These are phyloP conservation scores for Lycium barbarum DNA, from an alignment of 257 asterid species.

Conservation along the genomic window DNA sequence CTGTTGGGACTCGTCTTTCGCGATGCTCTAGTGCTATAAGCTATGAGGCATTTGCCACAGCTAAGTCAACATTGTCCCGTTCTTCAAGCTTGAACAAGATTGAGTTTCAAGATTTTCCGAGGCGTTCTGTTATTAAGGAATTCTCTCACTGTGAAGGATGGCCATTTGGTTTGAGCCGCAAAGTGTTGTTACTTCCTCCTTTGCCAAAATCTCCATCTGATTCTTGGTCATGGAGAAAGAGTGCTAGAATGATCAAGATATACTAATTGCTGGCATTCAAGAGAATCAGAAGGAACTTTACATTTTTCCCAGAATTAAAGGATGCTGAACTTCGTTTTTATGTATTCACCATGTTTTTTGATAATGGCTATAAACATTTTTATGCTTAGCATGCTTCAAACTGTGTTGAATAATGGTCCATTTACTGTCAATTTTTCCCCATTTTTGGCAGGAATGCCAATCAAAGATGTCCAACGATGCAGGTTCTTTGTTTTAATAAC, in stretches of 20 bases:
- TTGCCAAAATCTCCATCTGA: slow-evolving; percentile 81
- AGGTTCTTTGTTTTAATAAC: background rate
- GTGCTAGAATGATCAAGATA: slow-evolving; percentile 38
- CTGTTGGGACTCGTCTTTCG: slow-evolving; percentile 52
- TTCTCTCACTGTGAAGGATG: slow-evolving; percentile 69
- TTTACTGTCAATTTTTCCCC: background rate
- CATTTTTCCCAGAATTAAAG: background rate
- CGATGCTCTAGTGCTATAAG: slow-evolving; percentile 63
- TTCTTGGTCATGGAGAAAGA: slow-evolving; percentile 83
- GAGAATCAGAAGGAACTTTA: background rate
- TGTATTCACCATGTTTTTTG: background rate
- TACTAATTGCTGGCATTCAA: slow-evolving; percentile 30
- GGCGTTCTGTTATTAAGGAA: slow-evolving; percentile 51
- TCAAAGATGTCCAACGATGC: background rate
- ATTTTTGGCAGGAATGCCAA: background rate
- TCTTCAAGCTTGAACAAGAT: slow-evolving; percentile 67
- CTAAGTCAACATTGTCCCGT: slow-evolving; percentile 61
- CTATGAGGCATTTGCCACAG: slow-evolving; percentile 57
- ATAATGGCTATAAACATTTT: background rate
- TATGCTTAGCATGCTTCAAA: background rate
- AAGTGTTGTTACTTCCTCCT: slow-evolving; percentile 75
- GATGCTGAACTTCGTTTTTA: background rate
- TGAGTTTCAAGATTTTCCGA: slow-evolving; percentile 47
- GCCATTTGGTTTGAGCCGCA: slow-evolving; percentile 86
- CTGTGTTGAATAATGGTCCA: background rate